phyloP scores from a whole-genome alignment of 441 rosid genomes.

The Erodium texanum region DNA sequence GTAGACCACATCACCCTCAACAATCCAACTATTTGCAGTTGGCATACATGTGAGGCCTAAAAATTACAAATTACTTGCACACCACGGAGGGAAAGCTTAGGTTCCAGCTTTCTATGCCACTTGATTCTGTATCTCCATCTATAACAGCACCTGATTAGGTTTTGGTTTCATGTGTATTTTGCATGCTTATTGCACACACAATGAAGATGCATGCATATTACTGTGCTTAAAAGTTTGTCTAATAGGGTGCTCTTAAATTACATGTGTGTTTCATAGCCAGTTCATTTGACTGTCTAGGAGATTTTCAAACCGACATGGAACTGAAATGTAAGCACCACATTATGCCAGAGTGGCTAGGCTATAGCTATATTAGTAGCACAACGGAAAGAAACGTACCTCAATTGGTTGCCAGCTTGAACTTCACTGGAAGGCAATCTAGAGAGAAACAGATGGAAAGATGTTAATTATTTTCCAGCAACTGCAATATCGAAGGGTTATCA shows the following conservation, averaged over 20 bases:
- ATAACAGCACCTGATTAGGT: background rate
- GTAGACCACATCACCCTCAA: background rate
- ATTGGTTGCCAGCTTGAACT: slow-evolving; percentile 63
- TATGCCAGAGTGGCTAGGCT: background rate
- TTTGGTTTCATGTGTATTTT: background rate
- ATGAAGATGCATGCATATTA: background rate
- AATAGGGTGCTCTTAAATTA: background rate
- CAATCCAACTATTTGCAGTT: background rate
- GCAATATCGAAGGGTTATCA: slow-evolving; percentile 5
- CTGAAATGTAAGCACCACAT: background rate
- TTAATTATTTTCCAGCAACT: slow-evolving; percentile 18
- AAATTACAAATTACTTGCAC: background rate
- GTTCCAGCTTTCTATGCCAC: background rate
- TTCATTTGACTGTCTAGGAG: background rate
- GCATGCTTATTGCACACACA: background rate
- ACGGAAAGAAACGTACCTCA: slow-evolving; percentile 49
- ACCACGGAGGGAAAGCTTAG: background rate
- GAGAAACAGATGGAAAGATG: slow-evolving; percentile 14
- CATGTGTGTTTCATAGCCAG: background rate
- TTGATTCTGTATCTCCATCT: background rate
- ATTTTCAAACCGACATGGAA: slow-evolving; percentile 4
- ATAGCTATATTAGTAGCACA: background rate
- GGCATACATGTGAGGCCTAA: background rate
- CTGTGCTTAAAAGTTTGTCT: background rate
- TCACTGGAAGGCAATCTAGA: slow-evolving; percentile 48